These are phyloP conservation scores for Geotrichum restrictum DNA, from an alignment of 1,139 yeast species.

Conservation along the genomic window DNA sequence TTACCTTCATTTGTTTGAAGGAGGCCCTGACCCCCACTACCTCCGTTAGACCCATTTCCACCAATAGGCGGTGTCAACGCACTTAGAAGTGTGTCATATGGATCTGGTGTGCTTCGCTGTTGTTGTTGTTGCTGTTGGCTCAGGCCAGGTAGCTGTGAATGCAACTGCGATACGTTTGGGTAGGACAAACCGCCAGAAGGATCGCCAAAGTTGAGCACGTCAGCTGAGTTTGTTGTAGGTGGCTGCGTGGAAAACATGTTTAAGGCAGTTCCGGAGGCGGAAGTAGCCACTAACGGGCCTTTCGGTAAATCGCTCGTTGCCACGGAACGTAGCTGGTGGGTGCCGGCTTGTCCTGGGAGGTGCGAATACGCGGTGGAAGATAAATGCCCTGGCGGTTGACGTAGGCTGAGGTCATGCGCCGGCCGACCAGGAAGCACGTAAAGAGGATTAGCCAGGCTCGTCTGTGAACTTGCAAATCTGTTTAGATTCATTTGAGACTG, in stretches of 20 bases:
- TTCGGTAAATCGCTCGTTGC: neutral
- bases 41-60: neutral
- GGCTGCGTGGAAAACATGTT: neutral
- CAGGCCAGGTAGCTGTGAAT: neutral
- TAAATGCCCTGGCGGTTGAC: neutral
- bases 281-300: neutral
- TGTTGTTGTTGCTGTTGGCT: neutral
- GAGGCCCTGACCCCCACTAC: neutral
- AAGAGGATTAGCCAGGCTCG: constrained; percentile 1
- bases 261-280: neutral
- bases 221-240: neutral
- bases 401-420: neutral
- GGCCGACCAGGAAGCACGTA: constrained; percentile 2
- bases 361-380: neutral
- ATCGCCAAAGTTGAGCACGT: neutral
- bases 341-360: neutral
- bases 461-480: neutral
- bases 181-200: neutral
- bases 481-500: constrained; percentile 2
- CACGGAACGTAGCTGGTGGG: neutral
- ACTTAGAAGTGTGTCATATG: constrained; percentile 2
- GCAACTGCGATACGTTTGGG: neutral
- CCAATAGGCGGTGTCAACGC: neutral
- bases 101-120: neutral
- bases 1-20: neutral